Evolutionary conservation across 1,284 basidiomycete genomes (phyloP).

Genomic region (Pseudozyma tsukubaensis): DNA sequence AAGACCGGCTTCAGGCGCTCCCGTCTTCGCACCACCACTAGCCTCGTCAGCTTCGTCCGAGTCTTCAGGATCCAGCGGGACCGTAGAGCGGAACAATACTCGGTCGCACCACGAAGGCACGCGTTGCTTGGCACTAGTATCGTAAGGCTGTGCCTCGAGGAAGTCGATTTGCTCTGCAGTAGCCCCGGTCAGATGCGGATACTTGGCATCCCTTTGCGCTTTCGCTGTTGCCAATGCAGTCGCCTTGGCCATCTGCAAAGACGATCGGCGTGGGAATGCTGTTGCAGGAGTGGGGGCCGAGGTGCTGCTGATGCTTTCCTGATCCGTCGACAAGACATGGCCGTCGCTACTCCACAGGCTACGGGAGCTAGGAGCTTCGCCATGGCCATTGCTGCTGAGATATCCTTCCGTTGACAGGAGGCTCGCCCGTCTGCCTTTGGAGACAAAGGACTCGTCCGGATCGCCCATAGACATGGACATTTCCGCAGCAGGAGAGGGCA

Average conservation of each 20-base stretch:
- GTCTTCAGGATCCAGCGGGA: constrained; percentile 33
- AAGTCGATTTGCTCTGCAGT: constrained; percentile 48
- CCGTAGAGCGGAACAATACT: constrained; percentile 64
- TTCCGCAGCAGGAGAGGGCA: constrained; percentile 18
- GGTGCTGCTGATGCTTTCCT: constrained; percentile 8
- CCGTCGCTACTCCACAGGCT: constrained; percentile 10
- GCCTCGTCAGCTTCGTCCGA: constrained; percentile 17
- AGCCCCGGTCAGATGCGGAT: constrained; percentile 41
- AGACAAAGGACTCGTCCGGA: constrained; percentile 8
- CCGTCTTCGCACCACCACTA: not conserved
- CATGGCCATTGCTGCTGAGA: constrained; percentile 16
- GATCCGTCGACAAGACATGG: constrained; percentile 14
- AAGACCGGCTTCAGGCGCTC: constrained; percentile 14
- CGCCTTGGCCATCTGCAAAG: constrained; percentile 18
- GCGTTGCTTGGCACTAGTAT: constrained; percentile 72
- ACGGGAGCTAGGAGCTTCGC: constrained; percentile 11
- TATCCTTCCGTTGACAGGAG: constrained; percentile 17
- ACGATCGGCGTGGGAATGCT: constrained; percentile 24
- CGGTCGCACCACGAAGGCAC: constrained; percentile 71
- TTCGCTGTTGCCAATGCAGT: constrained; percentile 26
- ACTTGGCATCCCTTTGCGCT: constrained; percentile 37
- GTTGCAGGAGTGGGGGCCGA: constrained; percentile 4
- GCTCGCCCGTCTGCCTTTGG: constrained; percentile 20
- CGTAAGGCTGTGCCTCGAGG: constrained; percentile 70
- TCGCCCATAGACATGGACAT: not conserved